These are phyloP conservation scores for Iodosphaeria phyllophila DNA, from an alignment of 2,329 filamentous ascomycete genomes.

Conservation along the genomic window DNA sequence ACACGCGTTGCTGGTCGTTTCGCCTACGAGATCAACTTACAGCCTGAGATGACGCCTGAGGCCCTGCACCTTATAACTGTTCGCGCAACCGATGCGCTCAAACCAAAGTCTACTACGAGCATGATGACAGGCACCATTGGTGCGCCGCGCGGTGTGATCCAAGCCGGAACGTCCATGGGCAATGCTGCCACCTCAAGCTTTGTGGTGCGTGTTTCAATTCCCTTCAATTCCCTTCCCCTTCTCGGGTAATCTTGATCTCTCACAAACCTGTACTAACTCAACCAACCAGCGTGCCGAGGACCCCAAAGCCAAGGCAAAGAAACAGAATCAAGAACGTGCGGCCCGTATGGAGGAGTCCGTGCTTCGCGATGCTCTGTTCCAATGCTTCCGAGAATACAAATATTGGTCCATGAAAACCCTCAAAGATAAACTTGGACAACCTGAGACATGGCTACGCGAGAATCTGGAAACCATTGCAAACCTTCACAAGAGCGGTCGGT, in stretches of 20 bases:
- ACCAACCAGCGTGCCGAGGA: conserved; percentile 7
- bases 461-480: conserved; percentile 68
- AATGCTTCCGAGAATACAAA: conserved; percentile 65
- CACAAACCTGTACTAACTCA: background rate
- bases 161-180: conserved; percentile 33
- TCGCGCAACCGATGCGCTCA: conserved; percentile 38
- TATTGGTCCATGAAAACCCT: conserved; percentile 92
- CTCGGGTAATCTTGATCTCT: conserved; percentile 2
- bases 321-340: conserved; percentile 31
- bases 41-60: conserved; percentile 53
- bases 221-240: conserved; percentile 1
- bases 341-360: conserved; percentile 80
- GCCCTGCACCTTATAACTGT: conserved; percentile 41
- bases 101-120: conserved; percentile 37
- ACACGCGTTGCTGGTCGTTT: conserved; percentile 58
- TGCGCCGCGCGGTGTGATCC: conserved; percentile 33
- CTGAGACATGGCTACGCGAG: conserved; percentile 82
- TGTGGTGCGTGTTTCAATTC: conserved; percentile 30
- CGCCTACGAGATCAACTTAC: conserved; percentile 57
- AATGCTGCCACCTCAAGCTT: conserved; percentile 29
- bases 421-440: conserved; percentile 60
- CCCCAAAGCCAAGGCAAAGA: conserved; percentile 46
- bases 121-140: conserved; percentile 19
- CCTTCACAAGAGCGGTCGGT: conserved; percentile 65
- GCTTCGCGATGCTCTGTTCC: conserved; percentile 69